phyloP scores from a whole-genome alignment of 2,329 filamentous ascomycete genomes.

The Cryphonectria radicalis region DNA sequence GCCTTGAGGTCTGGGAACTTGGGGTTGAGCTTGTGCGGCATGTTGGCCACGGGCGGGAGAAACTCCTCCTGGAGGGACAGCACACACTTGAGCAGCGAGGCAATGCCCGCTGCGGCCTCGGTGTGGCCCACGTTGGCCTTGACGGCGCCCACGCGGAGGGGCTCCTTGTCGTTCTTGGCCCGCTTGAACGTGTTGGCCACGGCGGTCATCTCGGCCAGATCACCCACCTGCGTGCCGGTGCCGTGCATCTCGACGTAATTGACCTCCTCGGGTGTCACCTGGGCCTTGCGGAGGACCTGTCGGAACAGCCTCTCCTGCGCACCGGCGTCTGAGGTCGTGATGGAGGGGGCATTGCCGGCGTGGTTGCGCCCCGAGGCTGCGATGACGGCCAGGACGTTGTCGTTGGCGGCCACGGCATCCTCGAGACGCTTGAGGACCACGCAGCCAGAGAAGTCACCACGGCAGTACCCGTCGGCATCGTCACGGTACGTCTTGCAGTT shows the following conservation, averaged over 20 bases:
- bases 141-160: conserved; percentile 59
- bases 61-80: conserved; percentile 60
- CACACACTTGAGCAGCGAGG: conserved; percentile 59
- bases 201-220: conserved; percentile 37
- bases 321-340: conserved; percentile 36
- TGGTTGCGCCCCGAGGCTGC: conserved; percentile 44
- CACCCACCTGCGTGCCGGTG: conserved; percentile 48
- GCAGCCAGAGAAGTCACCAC: conserved; percentile 51
- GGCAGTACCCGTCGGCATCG: conserved; percentile 52
- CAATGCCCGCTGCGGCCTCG: conserved; percentile 59
- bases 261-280: conserved; percentile 35
- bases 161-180: conserved; percentile 31
- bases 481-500: conserved; percentile 41
- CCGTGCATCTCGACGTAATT: conserved; percentile 46
- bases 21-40: conserved; percentile 62
- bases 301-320: conserved; percentile 39
- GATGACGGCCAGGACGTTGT: conserved; percentile 49
- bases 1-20: conserved; percentile 56
- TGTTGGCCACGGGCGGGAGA: conserved; percentile 65
- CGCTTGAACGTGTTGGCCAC: conserved; percentile 24
- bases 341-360: conserved; percentile 43
- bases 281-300: conserved; percentile 36
- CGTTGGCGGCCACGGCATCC: conserved; percentile 51
- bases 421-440: conserved; percentile 54
- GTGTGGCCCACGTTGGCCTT: conserved; percentile 64